Conservation (phyloP, 2,329 filamentous ascomycete genomes). For the Fusarium udum region DNA sequence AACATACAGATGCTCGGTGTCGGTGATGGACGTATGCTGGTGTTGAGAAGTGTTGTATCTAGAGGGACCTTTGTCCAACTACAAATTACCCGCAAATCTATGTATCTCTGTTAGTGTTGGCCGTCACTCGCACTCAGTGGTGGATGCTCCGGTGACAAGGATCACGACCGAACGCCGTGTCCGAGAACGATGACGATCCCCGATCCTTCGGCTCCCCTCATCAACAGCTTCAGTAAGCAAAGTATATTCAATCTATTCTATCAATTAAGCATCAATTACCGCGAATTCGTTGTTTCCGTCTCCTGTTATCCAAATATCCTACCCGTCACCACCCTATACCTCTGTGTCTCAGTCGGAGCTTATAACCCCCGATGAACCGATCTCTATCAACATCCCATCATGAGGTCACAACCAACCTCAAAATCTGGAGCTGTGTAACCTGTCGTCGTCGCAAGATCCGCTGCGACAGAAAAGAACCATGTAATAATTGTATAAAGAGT, state of each 20-base stretch:
- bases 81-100: fast-evolving
- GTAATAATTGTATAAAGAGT: conserved; percentile 40
- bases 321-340: not conserved
- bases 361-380: conserved; percentile 34
- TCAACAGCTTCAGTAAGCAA: not conserved
- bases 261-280: not conserved
- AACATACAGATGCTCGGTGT: not conserved
- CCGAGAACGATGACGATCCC: conserved; percentile 36
- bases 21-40: not conserved
- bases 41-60: not conserved
- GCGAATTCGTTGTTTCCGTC: not conserved
- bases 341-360: conserved; percentile 2
- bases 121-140: not conserved
- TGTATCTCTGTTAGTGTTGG: conserved; percentile 19
- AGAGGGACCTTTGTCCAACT: fast-evolving
- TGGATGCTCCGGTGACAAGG: conserved; percentile 19
- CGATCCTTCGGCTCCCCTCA: conserved; percentile 12
- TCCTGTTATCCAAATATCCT: not conserved
- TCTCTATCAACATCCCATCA: conserved; percentile 6
- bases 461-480: conserved; percentile 46
- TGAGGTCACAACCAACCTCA: conserved; percentile 24
- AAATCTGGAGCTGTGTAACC: conserved; percentile 47
- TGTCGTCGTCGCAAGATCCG: conserved; percentile 46
- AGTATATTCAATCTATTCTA: not conserved
- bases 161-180: conserved; percentile 45